Evolutionary conservation across 257 asterid species (phyloP).

Genomic region (Nicotiana sylvestris): DNA sequence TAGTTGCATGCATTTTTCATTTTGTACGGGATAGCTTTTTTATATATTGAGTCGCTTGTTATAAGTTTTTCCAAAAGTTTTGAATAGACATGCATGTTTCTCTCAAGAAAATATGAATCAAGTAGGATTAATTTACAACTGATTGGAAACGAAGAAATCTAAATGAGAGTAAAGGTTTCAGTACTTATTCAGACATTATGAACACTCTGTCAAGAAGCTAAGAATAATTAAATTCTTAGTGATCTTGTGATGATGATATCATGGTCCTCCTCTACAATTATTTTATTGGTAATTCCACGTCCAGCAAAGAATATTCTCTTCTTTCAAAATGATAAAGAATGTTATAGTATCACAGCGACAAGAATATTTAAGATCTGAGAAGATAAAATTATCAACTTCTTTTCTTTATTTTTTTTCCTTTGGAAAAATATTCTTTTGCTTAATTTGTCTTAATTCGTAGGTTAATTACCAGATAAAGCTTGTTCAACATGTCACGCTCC

Average conservation of each 20-base stretch:
- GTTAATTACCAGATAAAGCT: background rate
- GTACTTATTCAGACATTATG: background rate
- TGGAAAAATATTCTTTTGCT: background rate
- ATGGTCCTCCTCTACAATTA: background rate
- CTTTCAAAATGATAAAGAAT: background rate
- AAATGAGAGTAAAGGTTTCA: background rate
- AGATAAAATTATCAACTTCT: background rate
- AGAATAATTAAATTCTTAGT: background rate
- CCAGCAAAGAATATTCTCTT: background rate
- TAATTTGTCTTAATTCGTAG: background rate
- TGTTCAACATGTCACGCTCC: conserved; percentile 19
- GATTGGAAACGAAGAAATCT: background rate
- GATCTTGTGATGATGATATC: background rate
- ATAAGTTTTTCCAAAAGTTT: background rate
- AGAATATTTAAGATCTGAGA: background rate
- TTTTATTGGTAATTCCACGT: background rate
- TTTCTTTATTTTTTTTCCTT: background rate
- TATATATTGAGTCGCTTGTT: background rate
- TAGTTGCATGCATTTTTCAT: background rate
- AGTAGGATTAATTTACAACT: background rate
- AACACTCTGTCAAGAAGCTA: background rate
- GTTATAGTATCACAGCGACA: background rate
- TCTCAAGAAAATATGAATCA: background rate
- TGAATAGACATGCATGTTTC: background rate
- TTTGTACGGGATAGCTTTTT: background rate